A percentile compares a stretch with the other conserved stretches of the same genome.
These are phyloP conservation scores for Fusarium sterilihyphosum DNA, from an alignment of 2,329 filamentous ascomycete species.

Conservation along the genomic window DNA sequence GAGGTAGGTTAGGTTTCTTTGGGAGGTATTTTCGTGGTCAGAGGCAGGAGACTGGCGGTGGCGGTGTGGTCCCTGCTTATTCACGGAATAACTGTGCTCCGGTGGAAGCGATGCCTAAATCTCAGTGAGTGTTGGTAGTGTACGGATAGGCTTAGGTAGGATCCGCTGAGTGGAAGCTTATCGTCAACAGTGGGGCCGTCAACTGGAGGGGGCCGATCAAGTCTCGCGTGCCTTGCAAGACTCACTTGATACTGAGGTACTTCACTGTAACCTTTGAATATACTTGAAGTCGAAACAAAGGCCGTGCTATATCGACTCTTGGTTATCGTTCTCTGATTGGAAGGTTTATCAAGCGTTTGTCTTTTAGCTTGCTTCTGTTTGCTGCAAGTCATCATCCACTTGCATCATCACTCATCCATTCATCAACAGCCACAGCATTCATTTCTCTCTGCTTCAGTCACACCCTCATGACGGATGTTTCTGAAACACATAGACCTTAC, in stretches of 20 bases:
- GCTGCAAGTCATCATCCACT: conserved; percentile 22
- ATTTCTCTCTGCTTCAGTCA: conserved; percentile 3
- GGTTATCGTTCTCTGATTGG: not conserved
- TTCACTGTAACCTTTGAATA: not conserved
- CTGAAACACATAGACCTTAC: conserved; percentile 95
- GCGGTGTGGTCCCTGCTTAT: conserved; percentile 44
- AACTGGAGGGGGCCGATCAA: conserved; percentile 19
- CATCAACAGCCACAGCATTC: not conserved
- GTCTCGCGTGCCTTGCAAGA: conserved; percentile 20
- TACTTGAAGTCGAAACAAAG: conserved; percentile 2
- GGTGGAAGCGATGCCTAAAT: not conserved
- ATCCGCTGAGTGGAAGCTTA: conserved; percentile 9
- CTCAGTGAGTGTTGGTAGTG: not conserved
- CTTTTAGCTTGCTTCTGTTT: conserved; percentile 3
- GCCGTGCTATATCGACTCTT: not conserved
- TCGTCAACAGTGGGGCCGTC: conserved; percentile 32
- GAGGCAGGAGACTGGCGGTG: conserved; percentile 22
- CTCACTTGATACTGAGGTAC: conserved; percentile 13
- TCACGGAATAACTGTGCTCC: conserved; percentile 26
- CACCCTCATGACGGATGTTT: conserved; percentile 84
- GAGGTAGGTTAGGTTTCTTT: conserved; percentile 3
- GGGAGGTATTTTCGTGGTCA: conserved; percentile 41
- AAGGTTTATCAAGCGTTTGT: not conserved
- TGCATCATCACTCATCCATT: conserved; percentile 33
- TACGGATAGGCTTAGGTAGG: not conserved